phyloP scores from a whole-genome alignment of 176 grass and related monocot species.

The Metroxylon sagu region DNA sequence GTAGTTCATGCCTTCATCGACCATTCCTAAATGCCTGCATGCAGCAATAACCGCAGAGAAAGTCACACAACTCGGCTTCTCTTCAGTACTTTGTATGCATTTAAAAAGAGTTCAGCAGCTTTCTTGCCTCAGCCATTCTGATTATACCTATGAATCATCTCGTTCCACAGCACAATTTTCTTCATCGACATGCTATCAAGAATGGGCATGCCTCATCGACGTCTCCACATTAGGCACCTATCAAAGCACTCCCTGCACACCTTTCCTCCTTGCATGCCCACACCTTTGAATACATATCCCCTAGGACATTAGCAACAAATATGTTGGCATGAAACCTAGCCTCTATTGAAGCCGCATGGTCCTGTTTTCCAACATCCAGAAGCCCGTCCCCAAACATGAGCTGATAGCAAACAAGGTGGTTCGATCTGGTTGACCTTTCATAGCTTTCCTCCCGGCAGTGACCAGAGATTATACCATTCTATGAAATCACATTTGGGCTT shows the following conservation, averaged over 20 bases:
- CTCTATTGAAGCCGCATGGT: conserved; percentile 63
- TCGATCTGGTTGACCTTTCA: conserved; percentile 45
- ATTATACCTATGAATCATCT: conserved; percentile 87
- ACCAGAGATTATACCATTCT: conserved; percentile 72
- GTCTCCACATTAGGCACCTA: conserved; percentile 68
- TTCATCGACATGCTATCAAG: conserved; percentile 55
- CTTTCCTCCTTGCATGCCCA: conserved; percentile 33
- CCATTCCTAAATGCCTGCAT: conserved; percentile 59
- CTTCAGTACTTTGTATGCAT: conserved; percentile 44
- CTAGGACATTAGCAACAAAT: conserved; percentile 63
- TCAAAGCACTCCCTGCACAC: conserved; percentile 65
- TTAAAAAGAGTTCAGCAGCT: conserved; percentile 69
- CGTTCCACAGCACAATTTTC: conserved; percentile 91
- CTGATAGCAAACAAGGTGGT: conserved; percentile 64
- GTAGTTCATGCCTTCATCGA: conserved; percentile 40
- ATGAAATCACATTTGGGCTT: conserved; percentile 45
- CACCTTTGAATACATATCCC: conserved; percentile 87
- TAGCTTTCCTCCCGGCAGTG: conserved; percentile 55
- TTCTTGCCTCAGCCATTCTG: conserved; percentile 54
- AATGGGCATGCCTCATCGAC: conserved; percentile 49
- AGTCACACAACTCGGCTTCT: conserved; percentile 66
- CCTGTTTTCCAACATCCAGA: conserved; percentile 49
- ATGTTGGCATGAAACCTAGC: conserved; percentile 44
- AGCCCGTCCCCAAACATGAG: conserved; percentile 49
- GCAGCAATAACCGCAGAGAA: conserved; percentile 65